These are phyloP conservation scores for Diaporthe sp. DNA, from an alignment of 2,329 filamentous ascomycete genomes.

Conservation along the genomic window DNA sequence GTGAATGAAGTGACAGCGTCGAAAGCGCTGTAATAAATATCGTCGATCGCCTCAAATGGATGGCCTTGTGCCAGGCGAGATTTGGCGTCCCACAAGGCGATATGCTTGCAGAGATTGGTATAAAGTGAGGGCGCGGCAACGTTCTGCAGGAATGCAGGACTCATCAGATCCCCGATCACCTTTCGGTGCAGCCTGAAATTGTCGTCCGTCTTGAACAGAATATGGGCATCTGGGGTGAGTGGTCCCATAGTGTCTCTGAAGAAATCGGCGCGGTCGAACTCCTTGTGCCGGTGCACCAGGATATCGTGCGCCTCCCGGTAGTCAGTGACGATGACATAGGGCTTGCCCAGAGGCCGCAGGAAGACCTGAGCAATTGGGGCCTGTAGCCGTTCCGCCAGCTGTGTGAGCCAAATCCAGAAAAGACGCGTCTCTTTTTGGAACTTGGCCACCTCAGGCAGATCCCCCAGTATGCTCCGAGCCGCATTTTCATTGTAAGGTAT, in stretches of 20 bases:
- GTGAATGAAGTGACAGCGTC: conserved; percentile 22
- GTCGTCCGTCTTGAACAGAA: conserved; percentile 39
- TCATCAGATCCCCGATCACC: conserved; percentile 17
- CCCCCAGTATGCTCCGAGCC: conserved; percentile 42
- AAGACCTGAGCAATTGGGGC: conserved; percentile 51
- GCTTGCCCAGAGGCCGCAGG: conserved; percentile 45
- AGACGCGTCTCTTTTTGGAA: conserved; percentile 35
- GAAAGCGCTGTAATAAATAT: conserved; percentile 20
- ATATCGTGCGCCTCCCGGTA: conserved; percentile 26
- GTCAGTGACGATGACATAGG: conserved; percentile 18
- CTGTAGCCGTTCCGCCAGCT: conserved; percentile 13
- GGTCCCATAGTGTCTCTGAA: conserved; percentile 21
- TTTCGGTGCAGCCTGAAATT: conserved; percentile 14
- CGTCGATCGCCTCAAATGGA: conserved; percentile 13
- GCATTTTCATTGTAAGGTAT: conserved; percentile 46
- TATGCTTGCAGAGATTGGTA: conserved; percentile 13
- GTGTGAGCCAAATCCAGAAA: conserved; percentile 38
- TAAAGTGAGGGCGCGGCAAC: conserved; percentile 7
- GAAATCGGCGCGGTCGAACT: conserved; percentile 29
- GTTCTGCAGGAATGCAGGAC: conserved; percentile 12
- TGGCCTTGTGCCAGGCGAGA: neutral
- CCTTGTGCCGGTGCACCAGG: neutral
- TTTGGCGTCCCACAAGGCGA: conserved; percentile 7
- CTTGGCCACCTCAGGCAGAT: conserved; percentile 38
- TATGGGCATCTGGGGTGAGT: conserved; percentile 20